Conservation (phyloP, 2,329 filamentous ascomycete species). For the Spiromastix sp. region DNA sequence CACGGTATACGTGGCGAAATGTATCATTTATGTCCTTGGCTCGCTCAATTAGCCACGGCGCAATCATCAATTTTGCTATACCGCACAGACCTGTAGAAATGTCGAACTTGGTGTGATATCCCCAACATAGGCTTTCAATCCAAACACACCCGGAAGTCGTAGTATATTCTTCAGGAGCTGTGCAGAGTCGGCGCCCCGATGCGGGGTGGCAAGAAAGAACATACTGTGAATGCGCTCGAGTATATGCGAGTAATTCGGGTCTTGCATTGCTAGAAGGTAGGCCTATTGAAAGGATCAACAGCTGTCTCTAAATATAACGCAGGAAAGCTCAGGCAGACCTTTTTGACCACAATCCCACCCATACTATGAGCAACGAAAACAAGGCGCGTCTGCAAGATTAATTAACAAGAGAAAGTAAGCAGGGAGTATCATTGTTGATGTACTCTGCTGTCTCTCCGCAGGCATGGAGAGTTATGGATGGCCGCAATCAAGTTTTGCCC, state of each 20-base stretch:
- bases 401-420: no score
- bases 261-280: constrained; percentile 18
- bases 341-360: constrained; percentile 21
- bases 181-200: constrained; percentile 21
- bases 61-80: constrained; percentile 16
- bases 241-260: constrained; percentile 13
- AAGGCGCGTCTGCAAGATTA: constrained; percentile 5
- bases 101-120: background rate
- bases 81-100: background rate
- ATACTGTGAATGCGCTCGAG: constrained; percentile 19
- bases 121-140: constrained; percentile 15
- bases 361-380: constrained; percentile 13
- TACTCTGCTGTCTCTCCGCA: no score
- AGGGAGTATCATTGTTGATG: no score
- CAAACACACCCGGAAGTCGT: constrained; percentile 7
- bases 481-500: background rate
- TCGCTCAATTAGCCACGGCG: constrained; percentile 18
- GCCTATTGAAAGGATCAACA: constrained; percentile 14
- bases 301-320: background rate
- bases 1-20: constrained; percentile 18
- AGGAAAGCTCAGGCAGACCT: background rate
- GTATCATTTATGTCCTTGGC: constrained; percentile 25
- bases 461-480: no score
- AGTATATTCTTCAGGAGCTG: constrained; percentile 17
- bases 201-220: constrained; percentile 32